Evolutionary conservation across 352 stramenopile species (phyloP), one percentile per base, ranked within the genome.

Genomic region (Pythium diclinum): DNA sequence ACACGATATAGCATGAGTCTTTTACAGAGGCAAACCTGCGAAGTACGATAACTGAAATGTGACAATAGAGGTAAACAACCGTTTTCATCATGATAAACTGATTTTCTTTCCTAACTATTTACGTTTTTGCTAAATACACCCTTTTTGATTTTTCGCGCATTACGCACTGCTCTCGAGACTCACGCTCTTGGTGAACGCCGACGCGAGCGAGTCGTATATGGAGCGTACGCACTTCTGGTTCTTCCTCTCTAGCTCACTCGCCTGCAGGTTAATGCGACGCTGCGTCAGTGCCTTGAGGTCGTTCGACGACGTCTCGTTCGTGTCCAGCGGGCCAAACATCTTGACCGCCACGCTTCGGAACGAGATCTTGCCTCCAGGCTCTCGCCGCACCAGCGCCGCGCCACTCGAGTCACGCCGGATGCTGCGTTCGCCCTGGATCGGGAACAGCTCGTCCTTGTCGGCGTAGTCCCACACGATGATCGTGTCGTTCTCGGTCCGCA

Each of bases 381-480:
- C 79, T 2, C 76, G 69, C 13, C 69, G 73, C 46, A 85, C 68
- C 6, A 87, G 46, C 44, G 82, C 72, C 0, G 68, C 69, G 33
- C 81, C 79, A 32, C 79, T 87, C 42, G 78, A 75, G 42, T 87
- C 84, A 10, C 81, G 74, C 0, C 71, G 73, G 46, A 88, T 81
- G 49, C 52, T 61, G 42, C 66, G 69, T 7, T 71, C 56, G 19
- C 57, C 56, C 23, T 34, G 17, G 60, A 65, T 68, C 32, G 72
- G 79, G 33, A 85, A 75, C 48, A 82, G 51, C 14, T 81, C 74
- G 65, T 90, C 81, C n/a, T 79, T 73, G 68, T 88, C 81, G 34
- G 80, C 78, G 30, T 88, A 90, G 59, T 90, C 81, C 81, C 79
- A 88, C 23, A 81, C 53, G 42, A 90, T 79, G 48, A 81, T 55